Evolutionary conservation across 2,329 filamentous ascomycete genomes (phyloP).

Genomic region (Malbranchea cinnamomea): DNA sequence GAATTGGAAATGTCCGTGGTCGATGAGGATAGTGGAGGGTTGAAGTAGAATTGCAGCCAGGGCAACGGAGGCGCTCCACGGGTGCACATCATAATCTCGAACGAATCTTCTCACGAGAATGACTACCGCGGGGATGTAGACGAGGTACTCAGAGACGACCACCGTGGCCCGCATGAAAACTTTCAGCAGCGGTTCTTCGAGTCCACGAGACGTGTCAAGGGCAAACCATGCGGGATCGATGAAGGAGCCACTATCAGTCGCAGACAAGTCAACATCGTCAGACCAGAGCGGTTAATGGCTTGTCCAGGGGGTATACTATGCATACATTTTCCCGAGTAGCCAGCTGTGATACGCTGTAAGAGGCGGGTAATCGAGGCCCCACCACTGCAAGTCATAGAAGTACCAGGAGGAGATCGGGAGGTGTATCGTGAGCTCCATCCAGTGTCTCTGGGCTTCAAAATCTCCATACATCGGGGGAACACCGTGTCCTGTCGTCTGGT

Average conservation of each 20-base stretch:
- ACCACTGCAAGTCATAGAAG: constrained; percentile 91
- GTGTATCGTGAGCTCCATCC: constrained; percentile 93
- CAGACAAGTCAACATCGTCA: too few relatives aligned
- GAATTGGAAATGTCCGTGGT: constrained; percentile 95
- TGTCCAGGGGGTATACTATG: constrained; percentile 6
- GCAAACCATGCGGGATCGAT: constrained; percentile 81
- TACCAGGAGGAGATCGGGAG: constrained; percentile 93
- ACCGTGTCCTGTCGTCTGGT: constrained; percentile 45
- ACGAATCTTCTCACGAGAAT: constrained; percentile 75
- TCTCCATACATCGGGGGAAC: constrained; percentile 87
- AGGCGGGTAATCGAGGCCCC: constrained; percentile 95
- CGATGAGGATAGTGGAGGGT: constrained; percentile 75
- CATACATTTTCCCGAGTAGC: constrained; percentile 69
- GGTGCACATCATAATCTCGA: constrained; percentile 57
- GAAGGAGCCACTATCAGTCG: constrained; percentile 46
- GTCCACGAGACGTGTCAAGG: constrained; percentile 65
- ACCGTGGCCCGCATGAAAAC: constrained; percentile 94
- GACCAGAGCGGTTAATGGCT: not conserved
- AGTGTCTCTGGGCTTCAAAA: constrained; percentile 94
- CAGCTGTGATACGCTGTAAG: constrained; percentile 97
- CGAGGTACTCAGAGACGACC: constrained; percentile 75
- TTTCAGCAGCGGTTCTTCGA: constrained; percentile 66
- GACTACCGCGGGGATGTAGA: constrained; percentile 72
- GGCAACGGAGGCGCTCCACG: constrained; percentile 72
- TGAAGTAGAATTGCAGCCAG: constrained; percentile 86